Base-by-base conservation (phyloP, 768 basidiomycete genomes). In the Lentinula lateritia region DNA sequence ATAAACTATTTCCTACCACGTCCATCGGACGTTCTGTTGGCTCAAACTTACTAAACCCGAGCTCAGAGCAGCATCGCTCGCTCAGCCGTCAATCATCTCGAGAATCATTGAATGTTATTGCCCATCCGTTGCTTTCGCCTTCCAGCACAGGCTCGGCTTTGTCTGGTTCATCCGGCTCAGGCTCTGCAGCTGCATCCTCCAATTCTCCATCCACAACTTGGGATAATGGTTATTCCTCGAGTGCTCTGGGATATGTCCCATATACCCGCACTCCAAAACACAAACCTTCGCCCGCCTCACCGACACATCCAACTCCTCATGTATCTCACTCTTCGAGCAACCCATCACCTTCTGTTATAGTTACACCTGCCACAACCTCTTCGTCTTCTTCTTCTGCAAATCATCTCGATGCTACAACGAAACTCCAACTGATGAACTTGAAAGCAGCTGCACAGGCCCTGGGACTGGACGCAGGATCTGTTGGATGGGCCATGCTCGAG, bases 401-500 rank as follows among this genome's bases (percentile, higher is more conserved):
- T 18, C 80, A 82, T 45, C 82, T 83, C 32, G 83, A 84, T 70
- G 89, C 87, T 6, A 83, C 88, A 9, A 83, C 78, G 64, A 89
- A 86, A 69, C 74, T 90, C 2, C 89, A 91, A 70, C 71, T 87
- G 15, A 85, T 88, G 76, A 86, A 85, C 67, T 76, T 93, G 66
- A 93, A 87, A 72, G 83, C 88, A 0, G 86, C 85, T 3, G 84
- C 84, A 13, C 90, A 92, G 72, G 74, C 73, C 52, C 75, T 90
- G 10, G 90, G 89, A 1, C 69, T 94, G 35, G 86, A 87, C 63
- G 73, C 77, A 1, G 79, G 77, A 23, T 86, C 84, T 38, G 69
- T 89, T 3, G 93, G 93, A 0, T 90, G 89, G 88, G 84, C 82
- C 6, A 88, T 95, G 3, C 74, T 93, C 50, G 91, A 94, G 72